Conservation (phyloP, 2,329 filamentous ascomycete species). For the Colletotrichum viniferum region DNA sequence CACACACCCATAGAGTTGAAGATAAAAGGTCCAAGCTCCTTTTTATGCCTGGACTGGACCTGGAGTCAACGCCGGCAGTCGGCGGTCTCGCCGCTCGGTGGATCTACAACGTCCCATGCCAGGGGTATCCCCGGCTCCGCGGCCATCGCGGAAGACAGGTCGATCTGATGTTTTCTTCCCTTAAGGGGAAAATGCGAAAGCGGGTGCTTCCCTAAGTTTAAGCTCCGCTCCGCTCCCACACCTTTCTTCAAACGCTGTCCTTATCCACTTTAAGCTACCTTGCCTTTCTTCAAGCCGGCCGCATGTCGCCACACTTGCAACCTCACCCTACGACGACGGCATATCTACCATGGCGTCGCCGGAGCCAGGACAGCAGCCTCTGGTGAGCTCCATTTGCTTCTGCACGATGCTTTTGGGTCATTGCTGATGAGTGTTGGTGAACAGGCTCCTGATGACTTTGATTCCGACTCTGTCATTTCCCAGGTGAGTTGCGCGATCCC, state of each 20-base stretch:
- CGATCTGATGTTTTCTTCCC: neutral
- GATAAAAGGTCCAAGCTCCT: neutral
- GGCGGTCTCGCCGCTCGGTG: neutral
- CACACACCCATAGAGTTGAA: neutral
- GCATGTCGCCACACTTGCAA: neutral
- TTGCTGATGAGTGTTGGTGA: neutral
- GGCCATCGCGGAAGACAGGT: neutral
- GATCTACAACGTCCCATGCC: rapidly evolving
- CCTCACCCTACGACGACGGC: neutral
- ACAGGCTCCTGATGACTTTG: conserved; percentile 9
- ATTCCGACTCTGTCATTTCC: conserved; percentile 14
- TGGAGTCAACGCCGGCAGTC: neutral
- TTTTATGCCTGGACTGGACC: neutral
- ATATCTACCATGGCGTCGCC: neutral
- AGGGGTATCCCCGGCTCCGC: neutral
- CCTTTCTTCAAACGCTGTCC: neutral
- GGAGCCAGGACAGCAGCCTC: neutral
- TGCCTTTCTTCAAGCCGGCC: neutral
- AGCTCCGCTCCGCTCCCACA: neutral
- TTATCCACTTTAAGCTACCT: neutral
- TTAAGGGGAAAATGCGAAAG: neutral
- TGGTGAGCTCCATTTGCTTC: neutral
- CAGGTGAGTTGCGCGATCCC: neutral
- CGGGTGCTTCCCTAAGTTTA: neutral
- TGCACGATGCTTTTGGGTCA: neutral